Evolutionary conservation across 768 basidiomycete species (phyloP).

Genomic region (Cytidiella melzeri): DNA sequence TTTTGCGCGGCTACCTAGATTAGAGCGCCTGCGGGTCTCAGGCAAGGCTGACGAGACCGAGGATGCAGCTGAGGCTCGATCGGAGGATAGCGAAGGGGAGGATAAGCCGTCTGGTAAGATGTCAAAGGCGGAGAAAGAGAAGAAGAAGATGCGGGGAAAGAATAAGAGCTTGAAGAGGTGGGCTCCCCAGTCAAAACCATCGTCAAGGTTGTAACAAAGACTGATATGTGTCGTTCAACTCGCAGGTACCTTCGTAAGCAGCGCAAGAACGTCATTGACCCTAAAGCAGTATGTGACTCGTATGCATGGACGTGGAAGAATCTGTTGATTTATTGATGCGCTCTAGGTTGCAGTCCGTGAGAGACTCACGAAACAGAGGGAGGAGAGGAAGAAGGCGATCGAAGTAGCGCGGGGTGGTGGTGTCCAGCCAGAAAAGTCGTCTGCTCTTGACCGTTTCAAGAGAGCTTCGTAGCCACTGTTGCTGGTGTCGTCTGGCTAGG

Average conservation of each 20-base stretch:
- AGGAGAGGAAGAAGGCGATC: slow-evolving; percentile 24
- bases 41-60: slow-evolving; percentile 74
- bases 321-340: background rate
- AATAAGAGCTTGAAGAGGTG: slow-evolving; percentile 76
- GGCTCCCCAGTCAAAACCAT: too few species aligned
- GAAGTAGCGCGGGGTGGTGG: slow-evolving; percentile 20
- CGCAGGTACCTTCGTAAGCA: slow-evolving; percentile 75
- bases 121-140: slow-evolving; percentile 44
- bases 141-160: slow-evolving; percentile 82
- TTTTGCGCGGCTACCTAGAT: slow-evolving; percentile 68
- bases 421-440: slow-evolving; percentile 20
- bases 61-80: slow-evolving; percentile 35
- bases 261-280: slow-evolving; percentile 92
- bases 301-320: slow-evolving; percentile 3
- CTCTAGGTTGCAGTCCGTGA: slow-evolving; percentile 37
- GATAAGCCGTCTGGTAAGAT: slow-evolving; percentile 20
- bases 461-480: slow-evolving; percentile 11
- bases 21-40: slow-evolving; percentile 66
- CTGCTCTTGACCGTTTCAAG: slow-evolving; percentile 37
- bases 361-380: slow-evolving; percentile 33
- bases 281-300: slow-evolving; percentile 47
- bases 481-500: background rate
- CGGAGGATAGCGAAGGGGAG: slow-evolving; percentile 27
- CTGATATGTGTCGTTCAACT: too few species aligned
- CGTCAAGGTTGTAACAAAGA: too few species aligned